Conservation (phyloP, 2,329 filamentous ascomycete genomes). For the Pseudogymnoascus sp. region DNA sequence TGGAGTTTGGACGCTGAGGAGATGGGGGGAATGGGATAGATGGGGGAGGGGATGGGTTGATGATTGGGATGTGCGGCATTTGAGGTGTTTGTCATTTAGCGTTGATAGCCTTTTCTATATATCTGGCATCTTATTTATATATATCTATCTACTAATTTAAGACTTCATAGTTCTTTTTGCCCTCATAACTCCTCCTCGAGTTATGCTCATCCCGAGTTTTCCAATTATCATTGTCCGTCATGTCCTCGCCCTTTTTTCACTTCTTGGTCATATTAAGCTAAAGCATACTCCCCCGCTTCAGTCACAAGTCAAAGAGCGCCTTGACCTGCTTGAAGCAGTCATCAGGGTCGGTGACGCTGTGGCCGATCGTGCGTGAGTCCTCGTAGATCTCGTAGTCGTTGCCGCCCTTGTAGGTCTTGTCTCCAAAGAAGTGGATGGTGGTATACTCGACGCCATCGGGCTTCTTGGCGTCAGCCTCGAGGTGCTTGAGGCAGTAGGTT, state of each 20-base stretch:
- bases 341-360: constrained; percentile 71
- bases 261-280: background rate
- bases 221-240: background rate
- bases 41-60: background rate
- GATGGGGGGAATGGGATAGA: background rate
- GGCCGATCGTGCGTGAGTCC: constrained; percentile 74
- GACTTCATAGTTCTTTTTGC: background rate
- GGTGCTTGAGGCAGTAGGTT: constrained; percentile 86
- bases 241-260: background rate
- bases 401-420: constrained; percentile 84
- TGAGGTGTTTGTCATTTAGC: constrained; percentile 3
- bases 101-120: constrained; percentile 7
- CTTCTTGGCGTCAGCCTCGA: constrained; percentile 69
- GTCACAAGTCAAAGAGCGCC: constrained; percentile 64
- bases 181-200: background rate
- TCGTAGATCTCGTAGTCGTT: constrained; percentile 94
- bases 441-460: constrained; percentile 67
- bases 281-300: constrained; percentile 8
- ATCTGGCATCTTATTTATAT: constrained; percentile 2
- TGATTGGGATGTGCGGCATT: background rate
- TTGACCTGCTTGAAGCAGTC: constrained; percentile 75
- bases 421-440: constrained; percentile 94
- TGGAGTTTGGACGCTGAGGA: constrained; percentile 61
- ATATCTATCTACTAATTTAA: background rate
- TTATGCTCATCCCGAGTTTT: background rate